These are phyloP conservation scores for Globisporangium abappressorium DNA, from an alignment of 352 stramenopile genomes.

Conservation along the genomic window DNA sequence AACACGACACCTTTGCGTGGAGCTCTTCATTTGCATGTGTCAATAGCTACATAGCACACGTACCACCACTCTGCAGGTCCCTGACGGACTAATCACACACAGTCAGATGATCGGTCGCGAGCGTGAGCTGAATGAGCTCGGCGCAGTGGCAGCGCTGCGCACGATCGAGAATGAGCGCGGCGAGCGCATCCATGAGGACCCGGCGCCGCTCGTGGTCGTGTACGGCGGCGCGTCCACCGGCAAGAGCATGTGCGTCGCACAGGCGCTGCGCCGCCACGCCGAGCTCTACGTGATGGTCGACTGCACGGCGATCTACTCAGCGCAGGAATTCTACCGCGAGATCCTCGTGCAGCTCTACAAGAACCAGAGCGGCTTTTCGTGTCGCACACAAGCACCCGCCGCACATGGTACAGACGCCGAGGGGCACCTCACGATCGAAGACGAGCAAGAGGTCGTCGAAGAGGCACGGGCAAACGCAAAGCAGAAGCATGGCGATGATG, in stretches of 20 bases:
- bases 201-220: constrained; percentile 60
- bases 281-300: constrained; percentile 56
- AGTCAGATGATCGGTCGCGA: constrained; percentile 51
- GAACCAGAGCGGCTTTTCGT: constrained; percentile 4
- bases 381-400: neutral
- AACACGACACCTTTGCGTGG: neutral
- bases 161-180: constrained; percentile 1
- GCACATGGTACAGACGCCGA: neutral
- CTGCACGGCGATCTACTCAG: constrained; percentile 63
- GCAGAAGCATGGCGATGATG: neutral
- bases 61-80: neutral
- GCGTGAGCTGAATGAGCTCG: constrained; percentile 47
- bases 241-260: constrained; percentile 61
- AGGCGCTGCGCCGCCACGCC: constrained; percentile 31
- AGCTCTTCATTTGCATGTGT: neutral
- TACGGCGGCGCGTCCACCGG: constrained; percentile 76
- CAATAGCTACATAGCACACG: neutral
- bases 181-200: constrained; percentile 32
- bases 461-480: neutral
- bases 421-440: constrained; percentile 14
- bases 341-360: constrained; percentile 58
- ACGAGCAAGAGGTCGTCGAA: constrained; percentile 7
- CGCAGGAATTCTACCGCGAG: constrained; percentile 71
- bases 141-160: constrained; percentile 40
- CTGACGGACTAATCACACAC: neutral